phyloP scores from a whole-genome alignment of 169 alveolate genomes.

The Plasmodium gonderi region DNA sequence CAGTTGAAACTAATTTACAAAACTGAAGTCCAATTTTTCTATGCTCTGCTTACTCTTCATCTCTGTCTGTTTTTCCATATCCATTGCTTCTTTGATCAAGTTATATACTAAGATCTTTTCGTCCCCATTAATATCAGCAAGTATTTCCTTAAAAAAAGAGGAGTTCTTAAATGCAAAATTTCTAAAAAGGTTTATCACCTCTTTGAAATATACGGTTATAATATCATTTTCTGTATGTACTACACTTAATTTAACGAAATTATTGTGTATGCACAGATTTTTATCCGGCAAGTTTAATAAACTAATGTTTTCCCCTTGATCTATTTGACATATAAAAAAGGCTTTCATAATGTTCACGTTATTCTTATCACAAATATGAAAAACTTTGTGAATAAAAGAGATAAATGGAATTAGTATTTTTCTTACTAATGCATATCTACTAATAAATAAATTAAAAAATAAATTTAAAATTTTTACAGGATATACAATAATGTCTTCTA shows the following conservation, averaged over 20 bases:
- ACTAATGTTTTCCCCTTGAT: not conserved
- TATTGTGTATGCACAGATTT: not conserved
- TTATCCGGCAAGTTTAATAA: not conserved
- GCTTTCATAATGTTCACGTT: slow-evolving; percentile 25
- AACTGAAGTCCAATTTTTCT: slow-evolving; percentile 63
- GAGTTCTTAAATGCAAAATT: slow-evolving; percentile 73
- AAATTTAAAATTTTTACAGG: slow-evolving; percentile 36
- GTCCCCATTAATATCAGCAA: slow-evolving; percentile 16
- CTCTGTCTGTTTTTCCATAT: slow-evolving; percentile 10
- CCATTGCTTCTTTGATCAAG: slow-evolving; percentile 46
- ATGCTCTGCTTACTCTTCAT: not conserved
- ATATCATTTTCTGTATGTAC: not conserved
- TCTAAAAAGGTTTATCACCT: slow-evolving; percentile 43
- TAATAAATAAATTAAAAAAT: slow-evolving; percentile 34
- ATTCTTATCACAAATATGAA: slow-evolving; percentile 20
- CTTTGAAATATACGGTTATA: slow-evolving; percentile 53
- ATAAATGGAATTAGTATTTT: slow-evolving; percentile 26
- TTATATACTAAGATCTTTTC: slow-evolving; percentile 58
- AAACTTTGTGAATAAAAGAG: slow-evolving; percentile 18
- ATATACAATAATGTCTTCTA: slow-evolving; percentile 44
- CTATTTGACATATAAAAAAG: not conserved
- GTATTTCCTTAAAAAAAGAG: slow-evolving; percentile 23
- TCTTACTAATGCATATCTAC: not conserved
- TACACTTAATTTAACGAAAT: not conserved
- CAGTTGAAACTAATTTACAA: slow-evolving; percentile 48